Evolutionary conservation across 192 early-diverging fungal genomes (phyloP), one percentile per base, ranked within the genome.

Genomic region (Allomyces macrogynus): DNA sequence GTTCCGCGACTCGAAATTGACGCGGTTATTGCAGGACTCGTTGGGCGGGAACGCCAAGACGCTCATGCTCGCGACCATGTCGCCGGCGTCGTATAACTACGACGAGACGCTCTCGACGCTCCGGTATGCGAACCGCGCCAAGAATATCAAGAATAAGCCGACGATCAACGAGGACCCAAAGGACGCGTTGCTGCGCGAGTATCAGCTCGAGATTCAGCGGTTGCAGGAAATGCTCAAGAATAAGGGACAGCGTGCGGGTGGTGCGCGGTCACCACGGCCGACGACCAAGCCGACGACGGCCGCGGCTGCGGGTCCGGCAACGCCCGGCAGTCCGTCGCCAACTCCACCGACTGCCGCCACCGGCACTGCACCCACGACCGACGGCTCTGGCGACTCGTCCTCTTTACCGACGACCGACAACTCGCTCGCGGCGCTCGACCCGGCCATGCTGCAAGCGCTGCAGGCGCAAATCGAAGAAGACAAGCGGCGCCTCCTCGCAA

Each of bases 111-210:
- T 84, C 26, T 73, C 70, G 12, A 84, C 81, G 0, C 71, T 84
- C 24, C 72, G 83, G 32, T 84, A 84, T 64, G 81, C 81, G 3
- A 84, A 84, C 69, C 63, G 83, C 11, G 80, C 83, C 22, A 84
- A 84, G 71, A 74, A 72, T 68, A 84, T 84, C 74, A 84, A 84
- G 69, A 84, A 83, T 65, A 80, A 81, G 66, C 81, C 83, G 43
- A 78, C 74, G 57, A 70, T 84, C 68, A 84, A 84, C 66, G 83
- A 84, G 66, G 81, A 84, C 65, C 83, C 83, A 12, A 84, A 84
- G 67, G 77, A 80, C 65, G 82, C 82, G 16, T 77, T 84, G 78
- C 77, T 84, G 23, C 72, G 80, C n/a, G 76, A 84, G 70, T 83
- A 79, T 66, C 81, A 81, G 64, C 76, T 80, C 57, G 82, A 84